Evolutionary conservation across 148 eudicot species (phyloP), one percentile per base, ranked within the genome.

Genomic region (Talinum fruticosum): DNA sequence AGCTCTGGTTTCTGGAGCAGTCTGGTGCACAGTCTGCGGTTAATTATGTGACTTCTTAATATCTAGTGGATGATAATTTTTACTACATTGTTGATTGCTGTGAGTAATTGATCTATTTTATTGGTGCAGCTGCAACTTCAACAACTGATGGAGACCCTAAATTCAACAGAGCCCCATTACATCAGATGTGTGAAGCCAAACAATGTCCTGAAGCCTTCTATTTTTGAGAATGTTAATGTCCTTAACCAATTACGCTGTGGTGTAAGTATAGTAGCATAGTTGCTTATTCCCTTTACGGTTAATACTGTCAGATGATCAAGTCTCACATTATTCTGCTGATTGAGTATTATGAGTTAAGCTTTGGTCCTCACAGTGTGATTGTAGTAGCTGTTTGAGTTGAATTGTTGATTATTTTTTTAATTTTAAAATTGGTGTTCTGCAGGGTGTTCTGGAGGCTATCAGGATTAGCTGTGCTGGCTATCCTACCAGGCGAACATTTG

Each of bases 381-480:
- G 57, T 33, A 1, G 19, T 41, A 62, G 47, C 33, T 53, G 23
- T 10, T 47, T 75, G 29, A 57, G 49, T 36, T 41, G 33, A 69
- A 69, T 34, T 53, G 41, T 67, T 8, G 10, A 19, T 24, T 57
- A 8, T 57, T 57, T 57, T 23, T 57, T 57, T 49, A 8, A 18
- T 41, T 76, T 45, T 62, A 4, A 10, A 41, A 41, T 41, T 76
- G 30, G 74, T 80, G 68, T 83, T 68, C 36, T 82, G 45, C 76
- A 96, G 99, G 99, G 99, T 88, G 99, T 96, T 79, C 96, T 96
- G 75, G 99, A 96, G 88, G 99, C 99, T 76, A 96, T 96, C 83
- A 89, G 99, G 82, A 96, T 96, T 76, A 96, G 99, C 74, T 96
- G 99, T 84, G 99, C 99, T 83, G 99, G 99, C 77, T 96, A 96